These are phyloP conservation scores for Escovopsis sp. DNA, from an alignment of 2,329 filamentous ascomycete genomes.

Conservation along the genomic window DNA sequence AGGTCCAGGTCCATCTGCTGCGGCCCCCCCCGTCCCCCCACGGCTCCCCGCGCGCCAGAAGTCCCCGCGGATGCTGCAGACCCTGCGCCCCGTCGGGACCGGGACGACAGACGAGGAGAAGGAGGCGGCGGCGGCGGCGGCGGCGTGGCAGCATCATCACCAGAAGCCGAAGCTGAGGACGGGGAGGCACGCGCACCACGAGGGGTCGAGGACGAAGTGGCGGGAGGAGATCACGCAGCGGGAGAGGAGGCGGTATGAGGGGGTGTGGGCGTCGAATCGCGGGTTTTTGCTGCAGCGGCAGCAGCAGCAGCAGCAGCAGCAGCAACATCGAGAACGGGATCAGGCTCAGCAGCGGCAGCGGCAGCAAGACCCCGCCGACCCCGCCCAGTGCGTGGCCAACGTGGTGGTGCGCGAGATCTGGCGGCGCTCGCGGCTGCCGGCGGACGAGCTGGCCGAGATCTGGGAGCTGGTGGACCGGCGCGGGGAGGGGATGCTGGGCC, in stretches of 20 bases:
- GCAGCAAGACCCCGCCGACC: conserved; percentile 10
- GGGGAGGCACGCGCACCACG: conserved; percentile 56
- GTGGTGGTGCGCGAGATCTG: conserved; percentile 63
- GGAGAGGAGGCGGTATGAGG: conserved; percentile 70
- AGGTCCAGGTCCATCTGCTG: no score
- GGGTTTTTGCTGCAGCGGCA: conserved; percentile 32
- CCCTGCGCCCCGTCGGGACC: conserved; percentile 42
- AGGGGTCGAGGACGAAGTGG: conserved; percentile 62
- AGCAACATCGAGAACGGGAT: conserved; percentile 5
- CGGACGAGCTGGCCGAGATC: conserved; percentile 55
- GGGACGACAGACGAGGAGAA: conserved; percentile 40
- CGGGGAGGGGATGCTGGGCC: conserved; percentile 38
- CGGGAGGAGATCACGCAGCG: conserved; percentile 55
- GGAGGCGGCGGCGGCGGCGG: conserved; percentile 30
- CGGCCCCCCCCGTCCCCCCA: no score
- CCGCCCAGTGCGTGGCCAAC: conserved; percentile 43
- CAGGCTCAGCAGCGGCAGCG: conserved; percentile 7
- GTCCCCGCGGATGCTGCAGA: conserved; percentile 45
- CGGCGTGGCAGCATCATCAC: no score
- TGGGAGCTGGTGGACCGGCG: conserved; percentile 58
- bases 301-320: conserved; percentile 3
- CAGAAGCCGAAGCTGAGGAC: conserved; percentile 36
- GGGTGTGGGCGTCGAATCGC: conserved; percentile 70
- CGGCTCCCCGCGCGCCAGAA: conserved; percentile 27
- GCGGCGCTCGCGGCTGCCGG: conserved; percentile 50